Base-by-base conservation (phyloP, 2,329 filamentous ascomycete genomes). In the Aciculosporium take region DNA sequence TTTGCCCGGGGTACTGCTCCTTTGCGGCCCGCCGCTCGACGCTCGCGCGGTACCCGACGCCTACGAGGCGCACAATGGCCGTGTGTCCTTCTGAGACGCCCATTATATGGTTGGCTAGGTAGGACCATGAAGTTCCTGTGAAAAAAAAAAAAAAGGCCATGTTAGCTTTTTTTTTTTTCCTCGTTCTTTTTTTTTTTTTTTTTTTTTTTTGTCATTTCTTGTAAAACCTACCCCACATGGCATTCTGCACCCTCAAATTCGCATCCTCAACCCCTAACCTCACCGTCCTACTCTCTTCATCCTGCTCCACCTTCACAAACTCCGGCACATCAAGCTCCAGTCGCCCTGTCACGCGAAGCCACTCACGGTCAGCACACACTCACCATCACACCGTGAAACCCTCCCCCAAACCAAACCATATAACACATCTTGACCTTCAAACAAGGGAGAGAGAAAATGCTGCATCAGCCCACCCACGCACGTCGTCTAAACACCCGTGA, bases 71-170 rank as follows among this genome's bases (percentile, higher is more conserved):
- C 40, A 98, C 71, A 52, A 98, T 87, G 27, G 88, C 87, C 15
- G 85, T 88, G 65, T 98, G 91, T 28, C 91, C 91, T 72, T 98
- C 91, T 29, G 86, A 94, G 18, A 98, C 91, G 45, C 91, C 91
- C 48, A 87, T 77, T 46, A 98, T 83, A 67, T 93, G 79, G 60
- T 91, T 93, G 54, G 84, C 82, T 41, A 98, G 72, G 57, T 94
- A 89, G 27, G 87, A 80, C 66, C 91, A 88, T 34, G 79, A 83
- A 5, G 89, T 96, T 48, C 88, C 88, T 94, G 48, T 5, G 5
- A 13, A 30, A 24, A 9, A 21, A 20, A 27, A 30, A 20, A 34
- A 25, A 24, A 12, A 1, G 12, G 18, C 8, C 4, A n/a, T 2
- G 25, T 44, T 24, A 37, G 37, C 20, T 29, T 15, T 21, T 18